Percentiles rank a stretch among this genome's conserved stretches.
Conservation (phyloP, 2,329 filamentous ascomycete species). For the Epichloe baconii region DNA sequence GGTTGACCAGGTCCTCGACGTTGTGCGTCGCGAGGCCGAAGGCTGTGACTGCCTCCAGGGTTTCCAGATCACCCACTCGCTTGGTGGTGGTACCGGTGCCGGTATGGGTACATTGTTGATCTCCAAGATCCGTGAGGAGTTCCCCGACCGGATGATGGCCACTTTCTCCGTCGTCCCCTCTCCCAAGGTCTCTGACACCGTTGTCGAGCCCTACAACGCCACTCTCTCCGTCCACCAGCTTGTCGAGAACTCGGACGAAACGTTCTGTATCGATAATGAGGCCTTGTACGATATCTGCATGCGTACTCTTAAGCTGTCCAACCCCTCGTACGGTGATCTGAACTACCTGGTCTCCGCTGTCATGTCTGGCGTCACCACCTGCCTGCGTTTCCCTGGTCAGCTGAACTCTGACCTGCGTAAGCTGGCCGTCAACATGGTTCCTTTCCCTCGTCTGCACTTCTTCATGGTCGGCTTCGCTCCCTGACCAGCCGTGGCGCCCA, state of each 20-base stretch:
- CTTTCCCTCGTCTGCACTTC: constrained; percentile 99
- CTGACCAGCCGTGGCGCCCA: constrained; percentile 73
- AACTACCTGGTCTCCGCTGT: constrained; percentile 99
- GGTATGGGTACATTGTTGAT: constrained; percentile 99
- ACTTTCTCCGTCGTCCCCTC: constrained; percentile 98
- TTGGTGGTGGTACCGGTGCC: constrained; percentile 98
- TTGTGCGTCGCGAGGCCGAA: constrained; percentile 96
- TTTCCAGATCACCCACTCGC: constrained; percentile 99
- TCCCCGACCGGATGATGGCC: constrained; percentile 99
- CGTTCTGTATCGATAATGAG: constrained; percentile 99
- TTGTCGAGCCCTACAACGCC: constrained; percentile 99
- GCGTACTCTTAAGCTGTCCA: constrained; percentile 96
- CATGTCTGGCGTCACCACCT: constrained; percentile 98
- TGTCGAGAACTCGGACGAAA: constrained; percentile 99
- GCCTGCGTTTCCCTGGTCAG: constrained; percentile 97
- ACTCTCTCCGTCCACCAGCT: constrained; percentile 98
- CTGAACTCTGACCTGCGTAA: constrained; percentile 99
- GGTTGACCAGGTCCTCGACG: constrained; percentile 93
- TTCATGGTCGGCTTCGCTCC: constrained; percentile 99
- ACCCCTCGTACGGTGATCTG: constrained; percentile 96
- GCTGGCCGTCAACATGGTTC: constrained; percentile 98
- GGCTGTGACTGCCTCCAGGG: constrained; percentile 98
- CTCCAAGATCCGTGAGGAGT: constrained; percentile 96
- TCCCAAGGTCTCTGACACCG: constrained; percentile 97
- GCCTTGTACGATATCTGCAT: constrained; percentile 99